A percentile compares a stretch with the other conserved stretches of the same genome.
Conservation (phyloP, 495 filamentous ascomycete genomes). For the Penicillium malachiteum region DNA sequence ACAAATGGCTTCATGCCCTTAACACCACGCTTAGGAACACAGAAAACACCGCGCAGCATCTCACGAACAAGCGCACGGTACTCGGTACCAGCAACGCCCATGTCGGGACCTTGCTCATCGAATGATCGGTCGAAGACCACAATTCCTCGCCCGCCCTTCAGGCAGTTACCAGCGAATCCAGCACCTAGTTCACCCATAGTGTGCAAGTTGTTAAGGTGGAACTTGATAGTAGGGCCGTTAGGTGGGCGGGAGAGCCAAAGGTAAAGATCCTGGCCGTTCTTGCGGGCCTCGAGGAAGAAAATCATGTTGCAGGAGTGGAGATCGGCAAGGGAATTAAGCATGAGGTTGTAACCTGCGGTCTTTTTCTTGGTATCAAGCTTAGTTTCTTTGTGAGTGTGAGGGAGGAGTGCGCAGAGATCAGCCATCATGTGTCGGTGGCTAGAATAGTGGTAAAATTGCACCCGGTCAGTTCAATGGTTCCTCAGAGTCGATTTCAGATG, state of each 20-base stretch:
- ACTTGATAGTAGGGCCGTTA: conserved; percentile 91
- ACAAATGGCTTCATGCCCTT: conserved; percentile 93
- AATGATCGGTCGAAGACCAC: conserved; percentile 89
- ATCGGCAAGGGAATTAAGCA: conserved; percentile 94
- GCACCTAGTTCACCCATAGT: conserved; percentile 83
- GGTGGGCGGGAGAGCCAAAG: conserved; percentile 91
- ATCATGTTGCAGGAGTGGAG: conserved; percentile 99
- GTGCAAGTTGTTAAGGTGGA: conserved; percentile 64
- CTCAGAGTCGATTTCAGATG: background rate
- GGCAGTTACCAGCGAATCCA: conserved; percentile 93
- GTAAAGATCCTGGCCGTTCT: conserved; percentile 86
- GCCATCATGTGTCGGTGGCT: conserved; percentile 92
- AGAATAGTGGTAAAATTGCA: conserved; percentile 11
- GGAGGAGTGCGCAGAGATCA: conserved; percentile 84
- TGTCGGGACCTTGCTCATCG: conserved; percentile 58
- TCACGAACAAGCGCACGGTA: conserved; percentile 56
- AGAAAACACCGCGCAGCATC: conserved; percentile 87
- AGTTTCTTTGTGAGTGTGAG: conserved; percentile 88
- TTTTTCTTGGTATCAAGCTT: conserved; percentile 97
- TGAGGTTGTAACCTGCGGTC: conserved; percentile 62
- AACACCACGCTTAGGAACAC: conserved; percentile 77
- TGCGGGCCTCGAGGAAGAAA: conserved; percentile 93
- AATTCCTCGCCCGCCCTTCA: conserved; percentile 93
- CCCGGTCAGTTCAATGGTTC: conserved; percentile 7
- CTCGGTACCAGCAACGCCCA: conserved; percentile 41